Evolutionary conservation across 108 stramenopile species (phyloP), one percentile per base, ranked within the genome.

Genomic region (Thalassiosira profunda): DNA sequence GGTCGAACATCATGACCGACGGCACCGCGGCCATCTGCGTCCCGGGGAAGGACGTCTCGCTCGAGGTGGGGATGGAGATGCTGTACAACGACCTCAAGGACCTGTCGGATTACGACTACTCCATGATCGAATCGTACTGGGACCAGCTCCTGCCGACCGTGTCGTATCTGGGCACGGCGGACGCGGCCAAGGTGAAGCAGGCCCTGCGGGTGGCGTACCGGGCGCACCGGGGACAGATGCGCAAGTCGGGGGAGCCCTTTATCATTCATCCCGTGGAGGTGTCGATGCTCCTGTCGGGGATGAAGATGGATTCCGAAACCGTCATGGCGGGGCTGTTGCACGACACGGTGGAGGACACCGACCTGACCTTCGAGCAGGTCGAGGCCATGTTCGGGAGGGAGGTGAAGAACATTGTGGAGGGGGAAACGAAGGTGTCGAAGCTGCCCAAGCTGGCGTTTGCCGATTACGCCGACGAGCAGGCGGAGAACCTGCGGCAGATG

Each of bases 261-360:
- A 95, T 98, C 67, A 84, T 94, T 37, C 97, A 98, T 80, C 97
- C 97, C 2, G 95, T 98, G 30, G 91, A 90, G 74, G 95, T 97
- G 61, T 83, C 92, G 34, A 25, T 84, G 44, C 67, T 97, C 24
- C 70, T 98, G 40, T 82, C 92, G 21, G 90, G 85, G 41, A 87
- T 98, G 54, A 92, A 87, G 58, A 96, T 97, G 96, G 96, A 97
- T 69, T 90, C 73, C 1, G 93, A 93, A 35, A 93, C 96, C 23
- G 86, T 98, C 49, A 90, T 92, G 75, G 93, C 98, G 31, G 98
- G 96, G 3, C 70, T 98, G n/a, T 82, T 98, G 2, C 98, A 98
- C 78, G 98, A 98, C 82, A 98, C 98, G 7, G 98, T 97, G 30
- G 98, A 98, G 74, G 98, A 98, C 80, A 98, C 98, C 1, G 89